phyloP scores from a whole-genome alignment of 2,329 filamentous ascomycete genomes.

The Ophiostoma quercus region DNA sequence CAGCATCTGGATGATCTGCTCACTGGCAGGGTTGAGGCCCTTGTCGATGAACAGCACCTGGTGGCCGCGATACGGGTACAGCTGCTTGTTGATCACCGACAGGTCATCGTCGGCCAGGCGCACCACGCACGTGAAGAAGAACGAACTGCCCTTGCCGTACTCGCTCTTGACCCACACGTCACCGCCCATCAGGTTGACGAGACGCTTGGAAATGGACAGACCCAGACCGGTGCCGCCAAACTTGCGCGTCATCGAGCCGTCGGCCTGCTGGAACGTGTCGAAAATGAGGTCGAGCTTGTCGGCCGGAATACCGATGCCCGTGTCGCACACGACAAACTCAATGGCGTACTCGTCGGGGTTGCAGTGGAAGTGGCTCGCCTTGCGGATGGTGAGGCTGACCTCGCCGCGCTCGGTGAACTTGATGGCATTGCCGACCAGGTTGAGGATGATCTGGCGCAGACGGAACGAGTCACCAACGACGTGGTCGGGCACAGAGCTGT shows the following conservation, averaged over 20 bases:
- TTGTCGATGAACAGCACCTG: conserved; percentile 94
- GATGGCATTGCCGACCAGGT: conserved; percentile 95
- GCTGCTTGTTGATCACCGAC: conserved; percentile 70
- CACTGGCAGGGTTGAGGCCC: conserved; percentile 69
- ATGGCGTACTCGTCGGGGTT: conserved; percentile 67
- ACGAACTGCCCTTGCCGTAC: conserved; percentile 84
- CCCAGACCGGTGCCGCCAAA: conserved; percentile 94
- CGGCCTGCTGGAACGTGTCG: conserved; percentile 97
- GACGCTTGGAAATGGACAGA: conserved; percentile 87
- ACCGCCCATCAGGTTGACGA: conserved; percentile 94
- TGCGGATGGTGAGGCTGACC: conserved; percentile 86
- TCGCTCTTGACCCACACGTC: conserved; percentile 94
- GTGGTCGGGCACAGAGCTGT: conserved; percentile 88
- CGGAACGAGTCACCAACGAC: conserved; percentile 96
- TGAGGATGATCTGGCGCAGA: conserved; percentile 91
- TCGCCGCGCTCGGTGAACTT: conserved; percentile 98
- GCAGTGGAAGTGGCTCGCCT: conserved; percentile 55
- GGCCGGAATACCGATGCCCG: conserved; percentile 90
- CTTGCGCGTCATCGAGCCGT: conserved; percentile 91
- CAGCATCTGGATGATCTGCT: conserved; percentile 74
- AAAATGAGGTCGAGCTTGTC: conserved; percentile 97
- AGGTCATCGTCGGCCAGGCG: conserved; percentile 77
- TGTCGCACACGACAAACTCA: conserved; percentile 93
- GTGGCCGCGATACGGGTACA: conserved; percentile 86
- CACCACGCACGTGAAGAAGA: conserved; percentile 94